Conservation (phyloP, 768 basidiomycete genomes). For the Candolleomyces efflorescens region DNA sequence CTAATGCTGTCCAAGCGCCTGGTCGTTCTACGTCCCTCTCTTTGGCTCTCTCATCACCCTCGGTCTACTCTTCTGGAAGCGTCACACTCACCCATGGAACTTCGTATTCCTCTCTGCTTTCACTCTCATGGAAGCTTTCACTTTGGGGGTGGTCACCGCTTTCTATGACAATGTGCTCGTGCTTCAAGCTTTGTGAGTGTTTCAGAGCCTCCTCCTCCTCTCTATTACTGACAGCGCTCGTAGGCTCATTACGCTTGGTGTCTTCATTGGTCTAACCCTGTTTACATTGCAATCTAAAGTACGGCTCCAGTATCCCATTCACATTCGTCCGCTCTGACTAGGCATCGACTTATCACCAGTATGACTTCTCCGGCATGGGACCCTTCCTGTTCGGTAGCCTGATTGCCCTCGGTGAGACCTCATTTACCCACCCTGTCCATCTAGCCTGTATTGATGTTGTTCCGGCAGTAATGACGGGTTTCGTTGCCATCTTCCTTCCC, state of each 20-base stretch:
- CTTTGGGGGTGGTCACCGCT: slow-evolving; percentile 80
- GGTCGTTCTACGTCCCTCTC: slow-evolving; percentile 78
- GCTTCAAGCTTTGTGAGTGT: slow-evolving; percentile 76
- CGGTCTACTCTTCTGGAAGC: slow-evolving; percentile 84
- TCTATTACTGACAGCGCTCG: slow-evolving; percentile 7
- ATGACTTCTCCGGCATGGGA: slow-evolving; percentile 91
- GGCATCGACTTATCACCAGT: slow-evolving; percentile 41
- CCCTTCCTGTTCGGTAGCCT: slow-evolving; percentile 88
- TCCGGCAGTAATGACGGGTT: slow-evolving; percentile 64
- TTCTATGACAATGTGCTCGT: slow-evolving; percentile 72
- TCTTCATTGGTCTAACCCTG: slow-evolving; percentile 90
- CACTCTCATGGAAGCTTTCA: slow-evolving; percentile 87
- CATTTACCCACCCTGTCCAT: background rate
- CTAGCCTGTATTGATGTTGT: background rate
- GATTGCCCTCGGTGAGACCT: slow-evolving; percentile 63
- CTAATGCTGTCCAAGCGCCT: slow-evolving; percentile 40
- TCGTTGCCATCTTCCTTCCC: slow-evolving; percentile 84
- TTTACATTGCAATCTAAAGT: slow-evolving; percentile 96
- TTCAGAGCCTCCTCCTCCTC: background rate
- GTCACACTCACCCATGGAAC: slow-evolving; percentile 87
- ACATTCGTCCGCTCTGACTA: background rate
- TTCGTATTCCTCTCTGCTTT: slow-evolving; percentile 81
- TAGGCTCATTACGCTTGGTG: slow-evolving; percentile 83
- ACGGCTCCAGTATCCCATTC: slow-evolving; percentile 9
- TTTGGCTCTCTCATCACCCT: slow-evolving; percentile 79